These are phyloP conservation scores for Collybia mongolica DNA, from an alignment of 768 basidiomycete genomes.

Conservation along the genomic window DNA sequence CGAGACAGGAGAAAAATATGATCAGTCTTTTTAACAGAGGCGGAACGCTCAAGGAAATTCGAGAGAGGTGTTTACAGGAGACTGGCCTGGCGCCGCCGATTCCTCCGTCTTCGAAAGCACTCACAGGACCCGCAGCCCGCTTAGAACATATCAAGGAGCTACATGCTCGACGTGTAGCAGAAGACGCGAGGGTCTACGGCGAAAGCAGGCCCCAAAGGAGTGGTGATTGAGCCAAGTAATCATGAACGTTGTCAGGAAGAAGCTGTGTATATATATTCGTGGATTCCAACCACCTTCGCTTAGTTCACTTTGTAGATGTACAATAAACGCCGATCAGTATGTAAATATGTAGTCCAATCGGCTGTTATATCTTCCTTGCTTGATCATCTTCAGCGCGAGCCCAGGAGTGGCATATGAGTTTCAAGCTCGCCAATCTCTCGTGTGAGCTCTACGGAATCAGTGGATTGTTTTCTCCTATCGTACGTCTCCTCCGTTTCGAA, in stretches of 20 bases:
- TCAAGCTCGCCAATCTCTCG: conserved; percentile 14
- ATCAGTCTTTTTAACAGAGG: conserved; percentile 20
- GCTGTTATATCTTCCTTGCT: too few relatives aligned
- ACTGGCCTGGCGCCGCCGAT: conserved; percentile 21
- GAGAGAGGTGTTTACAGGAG: conserved; percentile 18
- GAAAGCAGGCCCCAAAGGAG: too few relatives aligned
- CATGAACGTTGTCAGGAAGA: too few relatives aligned
- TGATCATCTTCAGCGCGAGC: neutral
- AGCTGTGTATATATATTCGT: too few relatives aligned
- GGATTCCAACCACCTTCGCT: too few relatives aligned
- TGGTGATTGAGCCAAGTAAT: too few relatives aligned
- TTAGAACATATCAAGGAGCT: conserved; percentile 15
- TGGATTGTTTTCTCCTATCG: conserved; percentile 6
- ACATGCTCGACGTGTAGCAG: conserved; percentile 17
- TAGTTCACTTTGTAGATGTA: too few relatives aligned
- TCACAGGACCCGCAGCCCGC: conserved; percentile 18
- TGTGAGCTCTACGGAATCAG: conserved; percentile 1
- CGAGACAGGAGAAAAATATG: conserved; percentile 14
- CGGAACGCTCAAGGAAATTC: conserved; percentile 20
- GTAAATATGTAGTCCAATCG: too few relatives aligned
- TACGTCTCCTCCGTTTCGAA: conserved; percentile 12
- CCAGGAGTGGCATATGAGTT: conserved; percentile 19
- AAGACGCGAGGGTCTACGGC: conserved; percentile 12
- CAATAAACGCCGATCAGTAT: too few relatives aligned
- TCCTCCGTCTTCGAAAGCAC: conserved; percentile 19